These are phyloP conservation scores for Lasiosphaeris hirsuta DNA, from an alignment of 495 filamentous ascomycete species.

Conservation along the genomic window DNA sequence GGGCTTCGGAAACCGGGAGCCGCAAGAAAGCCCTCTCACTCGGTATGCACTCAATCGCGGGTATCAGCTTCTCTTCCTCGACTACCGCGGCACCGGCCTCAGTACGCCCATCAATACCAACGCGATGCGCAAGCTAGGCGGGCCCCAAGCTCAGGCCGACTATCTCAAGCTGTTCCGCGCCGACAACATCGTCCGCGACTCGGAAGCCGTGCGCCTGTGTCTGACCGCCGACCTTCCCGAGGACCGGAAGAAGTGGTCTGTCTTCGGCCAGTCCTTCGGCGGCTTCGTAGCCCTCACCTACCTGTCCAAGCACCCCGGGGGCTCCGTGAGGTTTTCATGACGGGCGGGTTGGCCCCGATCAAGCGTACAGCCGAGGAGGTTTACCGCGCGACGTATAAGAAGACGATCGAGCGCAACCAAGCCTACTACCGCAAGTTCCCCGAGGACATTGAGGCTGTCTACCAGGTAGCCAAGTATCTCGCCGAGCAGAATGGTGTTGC, in stretches of 20 bases:
- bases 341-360: slow-evolving; percentile 78
- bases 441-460: slow-evolving; percentile 72
- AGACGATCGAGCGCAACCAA: slow-evolving; percentile 60
- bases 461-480: slow-evolving; percentile 61
- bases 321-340: slow-evolving; percentile 75
- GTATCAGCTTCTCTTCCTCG: slow-evolving; percentile 79
- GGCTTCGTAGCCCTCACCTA: slow-evolving; percentile 82
- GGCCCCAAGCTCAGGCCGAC: slow-evolving; percentile 61
- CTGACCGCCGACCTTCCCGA: slow-evolving; percentile 67
- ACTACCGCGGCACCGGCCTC: slow-evolving; percentile 85
- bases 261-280: slow-evolving; percentile 88
- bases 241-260: slow-evolving; percentile 72
- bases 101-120: slow-evolving; percentile 72
- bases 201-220: slow-evolving; percentile 74
- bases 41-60: slow-evolving; percentile 71
- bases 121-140: slow-evolving; percentile 62
- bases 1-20: slow-evolving; percentile 67
- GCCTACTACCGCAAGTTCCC: slow-evolving; percentile 84
- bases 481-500: slow-evolving; percentile 46
- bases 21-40: slow-evolving; percentile 67
- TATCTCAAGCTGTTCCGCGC: slow-evolving; percentile 87
- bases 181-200: slow-evolving; percentile 84
- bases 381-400: slow-evolving; percentile 66
- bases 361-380: slow-evolving; percentile 68
- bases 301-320: slow-evolving; percentile 72